Evolutionary conservation across 495 filamentous ascomycete species (phyloP).

Genomic region (Podospora fimiseda): DNA sequence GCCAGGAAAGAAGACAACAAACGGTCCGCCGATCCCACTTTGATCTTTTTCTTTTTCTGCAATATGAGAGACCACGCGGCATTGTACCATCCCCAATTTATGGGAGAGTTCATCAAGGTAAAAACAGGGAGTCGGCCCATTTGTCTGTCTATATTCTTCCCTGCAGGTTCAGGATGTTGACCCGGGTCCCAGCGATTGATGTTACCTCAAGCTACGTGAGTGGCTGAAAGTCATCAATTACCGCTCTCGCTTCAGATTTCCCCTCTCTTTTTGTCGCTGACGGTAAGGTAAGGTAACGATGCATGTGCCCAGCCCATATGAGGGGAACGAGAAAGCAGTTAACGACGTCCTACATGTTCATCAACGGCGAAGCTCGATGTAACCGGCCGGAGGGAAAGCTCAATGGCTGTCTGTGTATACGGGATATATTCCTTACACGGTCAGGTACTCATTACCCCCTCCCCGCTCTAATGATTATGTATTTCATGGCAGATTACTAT

Average conservation of each 20-base stretch:
- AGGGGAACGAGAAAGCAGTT: not conserved
- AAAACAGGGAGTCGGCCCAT: not conserved
- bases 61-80: not conserved
- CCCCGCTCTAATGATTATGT: too few relatives aligned
- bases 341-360: not conserved
- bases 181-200: not conserved
- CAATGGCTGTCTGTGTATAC: too few relatives aligned
- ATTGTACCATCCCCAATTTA: not conserved
- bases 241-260: too few relatives aligned
- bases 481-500: too few relatives aligned
- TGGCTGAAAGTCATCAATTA: not conserved
- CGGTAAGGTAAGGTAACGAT: not conserved
- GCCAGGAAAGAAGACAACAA: too few relatives aligned
- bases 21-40: not conserved
- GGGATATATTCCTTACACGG: too few relatives aligned
- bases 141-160: too few relatives aligned
- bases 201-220: slow-evolving; percentile 6
- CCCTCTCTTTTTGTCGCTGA: not conserved
- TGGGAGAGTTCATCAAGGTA: not conserved
- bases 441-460: too few relatives aligned
- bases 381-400: not conserved
- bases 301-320: not conserved
- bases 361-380: not conserved
- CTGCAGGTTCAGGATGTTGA: not conserved
- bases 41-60: not conserved